Percentiles rank a stretch among this genome's conserved stretches.
phyloP scores from a whole-genome alignment of 768 basidiomycete genomes.

The Brasilioporus rufonigricans region DNA sequence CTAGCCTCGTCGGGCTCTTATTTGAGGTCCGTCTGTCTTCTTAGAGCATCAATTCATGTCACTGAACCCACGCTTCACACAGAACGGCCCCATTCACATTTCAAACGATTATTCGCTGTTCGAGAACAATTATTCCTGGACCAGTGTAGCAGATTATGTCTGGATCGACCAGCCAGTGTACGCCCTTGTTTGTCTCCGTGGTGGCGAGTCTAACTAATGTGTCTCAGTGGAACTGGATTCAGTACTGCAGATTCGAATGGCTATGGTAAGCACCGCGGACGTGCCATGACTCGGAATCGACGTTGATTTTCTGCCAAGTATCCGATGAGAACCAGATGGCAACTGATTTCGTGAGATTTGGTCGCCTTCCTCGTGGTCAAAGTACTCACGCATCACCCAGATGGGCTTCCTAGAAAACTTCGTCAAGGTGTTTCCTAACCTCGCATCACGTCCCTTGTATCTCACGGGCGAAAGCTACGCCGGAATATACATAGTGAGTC shows the following conservation, averaged over 20 bases:
- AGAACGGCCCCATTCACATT: slow-evolving; percentile 73
- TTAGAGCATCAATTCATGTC: background rate
- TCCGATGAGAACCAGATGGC: slow-evolving; percentile 67
- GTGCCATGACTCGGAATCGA: background rate
- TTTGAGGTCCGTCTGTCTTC: slow-evolving; percentile 50
- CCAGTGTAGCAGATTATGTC: slow-evolving; percentile 59
- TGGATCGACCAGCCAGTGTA: slow-evolving; percentile 75
- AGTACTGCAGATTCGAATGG: slow-evolving; percentile 62
- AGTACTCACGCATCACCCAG: slow-evolving; percentile 33
- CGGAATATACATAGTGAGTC: slow-evolving; percentile 63
- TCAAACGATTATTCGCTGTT: slow-evolving; percentile 47
- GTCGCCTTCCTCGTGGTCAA: background rate
- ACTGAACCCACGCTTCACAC: background rate
- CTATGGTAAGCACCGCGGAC: slow-evolving; percentile 44
- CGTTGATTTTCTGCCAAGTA: slow-evolving; percentile 34
- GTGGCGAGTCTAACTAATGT: slow-evolving; percentile 1
- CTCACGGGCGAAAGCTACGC: slow-evolving; percentile 76
- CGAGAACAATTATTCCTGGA: slow-evolving; percentile 57
- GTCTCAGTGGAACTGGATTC: slow-evolving; percentile 54
- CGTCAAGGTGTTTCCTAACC: slow-evolving; percentile 70
- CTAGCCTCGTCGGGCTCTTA: slow-evolving; percentile 62
- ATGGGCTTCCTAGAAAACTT: slow-evolving; percentile 71
- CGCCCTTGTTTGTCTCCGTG: slow-evolving; percentile 6
- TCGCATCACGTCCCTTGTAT: slow-evolving; percentile 63
- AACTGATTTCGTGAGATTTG: slow-evolving; percentile 41